phyloP scores from a whole-genome alignment of 371 early-diverging fungal genomes.

The Mortierella sp. region DNA sequence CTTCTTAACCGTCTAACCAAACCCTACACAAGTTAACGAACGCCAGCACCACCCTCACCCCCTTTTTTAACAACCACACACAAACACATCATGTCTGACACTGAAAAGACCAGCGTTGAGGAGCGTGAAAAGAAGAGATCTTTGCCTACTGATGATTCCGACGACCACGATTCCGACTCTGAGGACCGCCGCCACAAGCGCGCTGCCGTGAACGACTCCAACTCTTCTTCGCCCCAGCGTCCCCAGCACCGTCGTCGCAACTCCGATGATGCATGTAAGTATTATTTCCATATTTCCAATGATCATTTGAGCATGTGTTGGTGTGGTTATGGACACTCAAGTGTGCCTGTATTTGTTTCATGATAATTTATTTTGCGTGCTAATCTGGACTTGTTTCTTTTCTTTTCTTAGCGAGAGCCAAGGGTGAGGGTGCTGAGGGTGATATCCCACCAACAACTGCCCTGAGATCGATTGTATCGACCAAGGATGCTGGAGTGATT shows the following conservation, averaged over 20 bases:
- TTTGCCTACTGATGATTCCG: conserved; percentile 54
- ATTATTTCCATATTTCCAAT: background rate
- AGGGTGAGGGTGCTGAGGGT: conserved; percentile 36
- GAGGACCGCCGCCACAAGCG: conserved; percentile 58
- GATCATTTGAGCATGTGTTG: background rate
- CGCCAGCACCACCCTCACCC: conserved; percentile 9
- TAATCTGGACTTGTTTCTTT: background rate
- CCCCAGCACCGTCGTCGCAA: conserved; percentile 58
- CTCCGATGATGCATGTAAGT: conserved; percentile 57
- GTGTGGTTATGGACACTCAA: background rate
- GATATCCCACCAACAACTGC: conserved; percentile 59
- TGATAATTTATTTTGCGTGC: background rate
- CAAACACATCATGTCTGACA: conserved; percentile 52
- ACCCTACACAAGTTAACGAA: conserved; percentile 9
- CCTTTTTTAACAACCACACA: background rate
- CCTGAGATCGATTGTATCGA: conserved; percentile 82
- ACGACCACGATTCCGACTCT: conserved; percentile 55
- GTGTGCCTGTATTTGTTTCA: background rate
- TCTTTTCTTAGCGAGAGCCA: conserved; percentile 27
- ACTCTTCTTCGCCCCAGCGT: conserved; percentile 58
- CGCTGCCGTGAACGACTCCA: conserved; percentile 56
- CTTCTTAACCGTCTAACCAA: conserved; percentile 21
- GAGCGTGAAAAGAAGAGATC: conserved; percentile 59
- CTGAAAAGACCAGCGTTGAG: conserved; percentile 48
- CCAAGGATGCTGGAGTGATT: conserved; percentile 88